Evolutionary conservation across 1,284 basidiomycete genomes (phyloP), one percentile per base, ranked within the genome.

Genomic region (Pseudozyma hubeiensis): DNA sequence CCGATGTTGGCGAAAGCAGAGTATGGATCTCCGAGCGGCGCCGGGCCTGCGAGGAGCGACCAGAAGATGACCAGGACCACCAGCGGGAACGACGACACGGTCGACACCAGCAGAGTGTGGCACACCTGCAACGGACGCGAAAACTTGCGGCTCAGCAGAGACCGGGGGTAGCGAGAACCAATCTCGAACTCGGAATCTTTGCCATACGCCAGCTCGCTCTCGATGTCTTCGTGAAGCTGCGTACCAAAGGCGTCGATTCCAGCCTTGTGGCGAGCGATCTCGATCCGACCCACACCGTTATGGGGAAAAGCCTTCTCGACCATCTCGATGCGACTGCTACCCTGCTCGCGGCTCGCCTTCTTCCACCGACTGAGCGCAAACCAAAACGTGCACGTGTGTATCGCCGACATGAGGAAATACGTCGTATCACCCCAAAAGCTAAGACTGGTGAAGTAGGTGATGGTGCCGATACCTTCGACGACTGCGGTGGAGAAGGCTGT

Each of bases 51-150:
- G 3, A 92, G 85, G 7, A 91, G 75, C 0, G 86, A 77, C 91
- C 91, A 92, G 79, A 86, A 92, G 0, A 91, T 89, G 35, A 87
- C 84, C 0, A 90, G 90, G 1, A 91, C 90, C 24, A 92, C 79
- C 58, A 92, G 85, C 5, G 91, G 91, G 90, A 70, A 53, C 2
- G 58, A 44, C 30, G 54, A 54, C 5, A 78, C 60, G 3, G 75
- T 78, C 5, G 53, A 57, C 8, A 71, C 64, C 14, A 78, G 58
- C 37, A 78, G 44, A 8, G 59, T 58, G 30, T 66, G 64, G 34
- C 33, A 52, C 24, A 70, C 37, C 34, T 65, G 71, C 33, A 82
- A 45, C 17, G 67, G 54, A 0, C 75, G 19, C 24, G 61, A 50
- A 37, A 60, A 57, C 16, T 7, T 60, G 39, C 41, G 11, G 8